These are phyloP conservation scores for Amanita pallidorosea DNA, from an alignment of 768 basidiomycete species.

Conservation along the genomic window DNA sequence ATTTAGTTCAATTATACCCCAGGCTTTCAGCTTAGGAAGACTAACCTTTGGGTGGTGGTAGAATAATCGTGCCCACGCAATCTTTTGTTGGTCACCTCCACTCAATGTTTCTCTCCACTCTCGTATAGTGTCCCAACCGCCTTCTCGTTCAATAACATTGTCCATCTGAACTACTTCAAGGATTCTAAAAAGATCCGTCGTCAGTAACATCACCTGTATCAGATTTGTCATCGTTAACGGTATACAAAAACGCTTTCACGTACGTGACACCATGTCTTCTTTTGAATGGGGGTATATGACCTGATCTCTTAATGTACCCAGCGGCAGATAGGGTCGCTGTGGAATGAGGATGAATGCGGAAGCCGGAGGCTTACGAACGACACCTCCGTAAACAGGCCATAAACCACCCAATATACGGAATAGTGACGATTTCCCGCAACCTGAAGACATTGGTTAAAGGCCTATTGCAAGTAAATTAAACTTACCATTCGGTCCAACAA, in stretches of 20 bases:
- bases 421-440: slow-evolving; percentile 82
- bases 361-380: slow-evolving; percentile 82
- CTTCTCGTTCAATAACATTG: slow-evolving; percentile 81
- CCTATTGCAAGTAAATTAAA: not conserved
- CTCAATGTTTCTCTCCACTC: slow-evolving; percentile 94
- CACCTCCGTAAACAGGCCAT: slow-evolving; percentile 82
- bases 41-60: slow-evolving; percentile 87
- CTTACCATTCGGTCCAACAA: slow-evolving; percentile 88
- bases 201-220: slow-evolving; percentile 61
- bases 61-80: slow-evolving; percentile 94
- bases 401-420: slow-evolving; percentile 95
- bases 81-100: slow-evolving; percentile 94
- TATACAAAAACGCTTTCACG: slow-evolving; percentile 14
- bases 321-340: slow-evolving; percentile 89
- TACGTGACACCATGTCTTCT: slow-evolving; percentile 68
- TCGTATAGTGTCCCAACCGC: slow-evolving; percentile 85
- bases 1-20: slow-evolving; percentile 4
- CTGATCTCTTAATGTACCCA: slow-evolving; percentile 92
- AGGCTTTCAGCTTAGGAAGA: not conserved
- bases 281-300: slow-evolving; percentile 90
- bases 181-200: slow-evolving; percentile 55
- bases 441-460: slow-evolving; percentile 19
- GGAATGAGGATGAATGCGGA: slow-evolving; percentile 91
- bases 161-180: slow-evolving; percentile 78
- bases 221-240: not conserved